Base-by-base conservation (phyloP, 116 monocot genomes). In the Posidonia oceanica region DNA sequence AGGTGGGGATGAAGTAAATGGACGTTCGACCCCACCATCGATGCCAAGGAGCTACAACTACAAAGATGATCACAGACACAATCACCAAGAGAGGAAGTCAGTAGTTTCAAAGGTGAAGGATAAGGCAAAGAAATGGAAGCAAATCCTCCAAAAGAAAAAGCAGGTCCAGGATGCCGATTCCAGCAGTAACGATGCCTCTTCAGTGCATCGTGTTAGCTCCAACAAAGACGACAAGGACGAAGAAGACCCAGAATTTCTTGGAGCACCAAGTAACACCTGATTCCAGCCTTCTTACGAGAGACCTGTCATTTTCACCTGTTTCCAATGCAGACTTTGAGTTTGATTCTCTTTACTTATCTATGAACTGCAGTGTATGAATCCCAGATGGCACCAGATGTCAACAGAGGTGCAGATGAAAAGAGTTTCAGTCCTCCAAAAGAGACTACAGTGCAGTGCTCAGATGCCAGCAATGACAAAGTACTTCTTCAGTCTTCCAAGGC, bases 91-190 rank as follows among this genome's bases (percentile, higher is more conserved):
- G 52, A 89, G 80, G 78, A 85, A 77, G 67, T 83, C 85, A 2
- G 66, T 88, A 7, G 39, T 85, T n/a, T 63, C 52, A 3, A 85
- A 83, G 78, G 79, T 89, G 66, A 89, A 81, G 77, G 81, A 83
- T 36, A 82, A 80, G 79, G 85, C 83, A 13, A 81, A 73, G 75
- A 83, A 79, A 74, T 83, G 75, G 89, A 85, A 59, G 69, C 72
- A 67, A 14, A 7, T 44, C 14, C 74, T 85, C 7, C 51, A 54
- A 1, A 85, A 75, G 72, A 89, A 83, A 64, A 83, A 44, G 36
- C 80, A 81, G 1, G 76, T 52, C 0, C 78, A 79, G 38, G 73
- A 78, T 3, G 67, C 7, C 2, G 61, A 71, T n/a, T 51, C 54
- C 40, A 12, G 14, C 54, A 39, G 60, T n/a, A 52, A 10, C 68